phyloP scores from a whole-genome alignment of 768 basidiomycete species.

The Amanita rimosa region DNA sequence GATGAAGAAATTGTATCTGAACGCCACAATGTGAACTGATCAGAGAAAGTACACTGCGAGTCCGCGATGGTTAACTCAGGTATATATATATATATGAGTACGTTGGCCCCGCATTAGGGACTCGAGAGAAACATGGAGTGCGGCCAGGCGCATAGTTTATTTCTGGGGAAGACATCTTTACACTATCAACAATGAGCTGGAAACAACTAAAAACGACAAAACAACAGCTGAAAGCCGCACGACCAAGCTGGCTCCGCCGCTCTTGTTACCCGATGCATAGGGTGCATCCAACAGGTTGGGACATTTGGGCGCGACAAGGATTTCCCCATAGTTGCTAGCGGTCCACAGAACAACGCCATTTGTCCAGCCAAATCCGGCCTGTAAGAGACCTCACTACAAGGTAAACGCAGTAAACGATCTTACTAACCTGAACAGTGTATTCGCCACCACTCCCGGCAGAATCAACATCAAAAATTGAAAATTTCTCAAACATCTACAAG shows the following conservation, averaged over 20 bases:
- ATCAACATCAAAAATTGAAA: constrained; percentile 69
- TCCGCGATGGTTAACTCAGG: too few relatives aligned
- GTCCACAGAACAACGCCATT: constrained; percentile 76
- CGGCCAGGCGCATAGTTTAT: too few relatives aligned
- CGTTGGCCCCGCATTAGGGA: too few relatives aligned
- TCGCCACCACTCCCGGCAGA: constrained; percentile 76
- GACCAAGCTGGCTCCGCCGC: background rate
- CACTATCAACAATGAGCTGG: background rate
- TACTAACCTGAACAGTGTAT: constrained; percentile 69
- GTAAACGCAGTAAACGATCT: background rate
- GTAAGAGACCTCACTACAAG: constrained; percentile 2
- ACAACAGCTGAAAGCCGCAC: background rate
- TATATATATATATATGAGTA: too few relatives aligned
- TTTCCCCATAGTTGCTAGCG: constrained; percentile 50
- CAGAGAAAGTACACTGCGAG: too few relatives aligned
- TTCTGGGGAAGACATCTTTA: background rate
- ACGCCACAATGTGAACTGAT: too few relatives aligned
- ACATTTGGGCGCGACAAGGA: constrained; percentile 53
- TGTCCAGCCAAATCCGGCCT: constrained; percentile 84
- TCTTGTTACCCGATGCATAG: background rate
- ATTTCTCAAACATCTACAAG: constrained; percentile 79
- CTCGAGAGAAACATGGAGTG: too few relatives aligned
- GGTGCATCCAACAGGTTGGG: constrained; percentile 29
- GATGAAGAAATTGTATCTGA: too few relatives aligned
- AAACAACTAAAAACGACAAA: background rate